Evolutionary conservation across 345 rosid species (phyloP), one percentile per base, ranked within the genome.

Genomic region (Arabis hirsuta): DNA sequence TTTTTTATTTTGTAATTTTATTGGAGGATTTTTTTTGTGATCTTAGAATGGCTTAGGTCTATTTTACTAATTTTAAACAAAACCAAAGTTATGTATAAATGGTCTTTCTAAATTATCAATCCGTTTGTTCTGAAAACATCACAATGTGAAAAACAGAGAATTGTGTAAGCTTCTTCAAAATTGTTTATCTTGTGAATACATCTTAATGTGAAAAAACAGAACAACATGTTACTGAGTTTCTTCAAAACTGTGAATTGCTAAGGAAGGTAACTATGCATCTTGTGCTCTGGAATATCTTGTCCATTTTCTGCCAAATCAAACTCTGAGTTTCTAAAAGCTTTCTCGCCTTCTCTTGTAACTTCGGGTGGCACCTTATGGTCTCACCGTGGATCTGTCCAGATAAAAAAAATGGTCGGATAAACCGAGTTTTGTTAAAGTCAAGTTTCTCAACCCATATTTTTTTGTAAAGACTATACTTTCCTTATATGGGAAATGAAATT

Each of bases 181-280:
- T 3, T 36, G 41, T 36, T 36, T 36, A 7, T 36, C 9, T 36
- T 20, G n/a, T 9, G 36, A 65, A 51, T 39, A 50, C 58, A 51
- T 65, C 6, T 12, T 7, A 36, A 22, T 32, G 44, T 34, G 11
- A 48, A 48, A 48, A 42, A 48, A 32, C 14, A 68, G 48, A 36
- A 50, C 8, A 70, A 47, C 27, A 71, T 12, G 7, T 60, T 19
- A 39, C 22, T 22, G 31, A 65, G 51, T 6, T n/a, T 41, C 36
- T 42, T 84, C 78, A 91, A 78, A 95, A 86, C 72, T 92, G 98
- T 46, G 98, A 92, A 70, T 88, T 88, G 79, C 94, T 90, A 68
- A 95, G 93, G 83, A 95, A 95, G 47, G 91, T 82, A 53, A 95
- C 83, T 83, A 96, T 76, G 86, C 98, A 92, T 86, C 97, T 88